Base-by-base conservation (phyloP, 2,329 filamentous ascomycete genomes). In the Apiospora koreana region DNA sequence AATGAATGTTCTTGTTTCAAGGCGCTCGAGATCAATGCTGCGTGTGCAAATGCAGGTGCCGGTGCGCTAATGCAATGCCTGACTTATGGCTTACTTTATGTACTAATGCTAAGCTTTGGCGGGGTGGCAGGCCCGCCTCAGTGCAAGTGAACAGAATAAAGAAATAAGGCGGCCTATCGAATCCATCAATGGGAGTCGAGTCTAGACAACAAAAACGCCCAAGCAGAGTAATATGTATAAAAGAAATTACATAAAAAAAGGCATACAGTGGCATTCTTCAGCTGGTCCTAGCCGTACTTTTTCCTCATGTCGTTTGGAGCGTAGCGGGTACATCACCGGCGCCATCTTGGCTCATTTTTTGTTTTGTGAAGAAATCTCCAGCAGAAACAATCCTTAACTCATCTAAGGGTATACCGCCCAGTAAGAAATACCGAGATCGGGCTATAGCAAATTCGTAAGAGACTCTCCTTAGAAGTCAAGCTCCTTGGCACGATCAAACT, bases 401-500 rank as follows among this genome's bases (percentile, higher is more conserved):
- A 58, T 58, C 28, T 21, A 18, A 35, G 50, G 54, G 54, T 62
- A 38, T 62, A 38, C 21, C 18, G 54, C 3, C 54, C 28, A 38
- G 54, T 62, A 62, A 5, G 9, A 62, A 38, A 38, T 4, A n/a
- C 31, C 54, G 18, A 23, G 7, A 35, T 58, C 16, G 35, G 31
- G 50, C 50, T 58, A 58, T 16, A 21, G 18, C 6, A 58, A 31
- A 21, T 21, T 38, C 31, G 21, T 4, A 23, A 3, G 12, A 14
- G 31, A 38, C 31, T 16, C 41, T 14, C 41, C 28, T 72, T 78
- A 80, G 72, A 79, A 80, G 21, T 76, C 78, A 50, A 80, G 73
- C 67, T 79, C 77, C 31, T 74, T 73, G 31, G 75, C 72, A 68
- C 76, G 76, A 62, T 77, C 78, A 69, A 86, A 85, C 81, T 94